Evolutionary conservation across 2,329 filamentous ascomycete genomes (phyloP).

Genomic region (Penicillium italicum): DNA sequence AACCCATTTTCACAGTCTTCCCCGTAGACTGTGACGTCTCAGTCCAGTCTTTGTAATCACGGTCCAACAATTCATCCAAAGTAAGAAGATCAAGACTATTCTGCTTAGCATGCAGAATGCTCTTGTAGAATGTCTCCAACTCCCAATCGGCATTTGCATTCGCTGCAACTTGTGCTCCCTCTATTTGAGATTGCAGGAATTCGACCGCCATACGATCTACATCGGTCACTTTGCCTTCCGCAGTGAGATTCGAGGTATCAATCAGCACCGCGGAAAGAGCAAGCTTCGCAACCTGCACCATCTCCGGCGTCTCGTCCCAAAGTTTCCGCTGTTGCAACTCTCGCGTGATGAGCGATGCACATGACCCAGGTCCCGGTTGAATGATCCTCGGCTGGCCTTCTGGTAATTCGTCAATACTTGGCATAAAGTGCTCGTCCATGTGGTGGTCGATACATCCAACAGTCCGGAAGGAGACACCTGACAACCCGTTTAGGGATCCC

Average conservation of each 20-base stretch:
- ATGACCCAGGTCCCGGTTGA: conserved; percentile 54
- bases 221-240: conserved; percentile 45
- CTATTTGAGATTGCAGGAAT: conserved; percentile 53
- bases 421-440: conserved; percentile 54
- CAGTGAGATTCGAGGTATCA: conserved; percentile 45
- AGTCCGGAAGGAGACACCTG: conserved; percentile 42
- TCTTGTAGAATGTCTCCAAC: conserved; percentile 49
- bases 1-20: conserved; percentile 49
- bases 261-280: conserved; percentile 44
- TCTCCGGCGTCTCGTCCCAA: conserved; percentile 31
- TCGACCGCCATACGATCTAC: conserved; percentile 48
- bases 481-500: conserved; percentile 49
- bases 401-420: conserved; percentile 34
- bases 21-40: conserved; percentile 35
- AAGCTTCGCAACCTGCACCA: conserved; percentile 37
- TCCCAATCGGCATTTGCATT: conserved; percentile 39
- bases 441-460: conserved; percentile 61
- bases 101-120: conserved; percentile 53
- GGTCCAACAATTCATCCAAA: conserved; percentile 55
- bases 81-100: conserved; percentile 52
- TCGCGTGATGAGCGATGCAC: conserved; percentile 55
- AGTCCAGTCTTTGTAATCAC: conserved; percentile 63
- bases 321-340: conserved; percentile 47
- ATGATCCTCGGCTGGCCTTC: conserved; percentile 50
- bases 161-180: conserved; percentile 7